Evolutionary conservation across 768 basidiomycete genomes (phyloP).

Genomic region (Calocybe gangraenosa): DNA sequence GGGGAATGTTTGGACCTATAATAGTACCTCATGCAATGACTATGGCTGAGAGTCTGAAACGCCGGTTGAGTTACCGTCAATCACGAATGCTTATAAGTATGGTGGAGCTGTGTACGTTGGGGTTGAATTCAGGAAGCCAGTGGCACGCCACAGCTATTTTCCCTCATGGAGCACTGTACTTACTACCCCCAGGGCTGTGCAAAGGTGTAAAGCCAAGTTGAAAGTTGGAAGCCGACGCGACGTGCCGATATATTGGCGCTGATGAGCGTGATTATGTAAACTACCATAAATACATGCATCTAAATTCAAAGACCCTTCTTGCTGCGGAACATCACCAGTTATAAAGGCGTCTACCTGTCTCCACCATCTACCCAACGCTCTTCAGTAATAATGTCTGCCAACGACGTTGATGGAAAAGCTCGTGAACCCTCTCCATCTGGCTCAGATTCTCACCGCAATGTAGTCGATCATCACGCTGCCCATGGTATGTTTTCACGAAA

Average conservation of each 20-base stretch:
- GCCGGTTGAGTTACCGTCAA: too few relatives aligned
- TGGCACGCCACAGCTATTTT: neutral
- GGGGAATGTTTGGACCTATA: too few relatives aligned
- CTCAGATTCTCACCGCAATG: constrained; percentile 46
- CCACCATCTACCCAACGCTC: neutral
- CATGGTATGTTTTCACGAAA: constrained; percentile 53
- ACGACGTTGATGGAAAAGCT: constrained; percentile 47
- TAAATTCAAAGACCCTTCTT: neutral
- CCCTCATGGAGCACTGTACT: neutral
- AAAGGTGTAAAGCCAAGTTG: too few relatives aligned
- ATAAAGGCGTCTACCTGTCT: constrained; percentile 9
- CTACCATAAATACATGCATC: too few relatives aligned
- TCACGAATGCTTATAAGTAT: too few relatives aligned
- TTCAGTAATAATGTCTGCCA: constrained; percentile 17
- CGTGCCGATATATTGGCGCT: too few relatives aligned
- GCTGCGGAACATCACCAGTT: constrained; percentile 7
- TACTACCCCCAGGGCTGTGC: neutral
- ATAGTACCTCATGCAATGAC: too few relatives aligned
- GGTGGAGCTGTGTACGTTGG: too few relatives aligned
- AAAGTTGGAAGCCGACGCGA: too few relatives aligned
- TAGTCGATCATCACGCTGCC: constrained; percentile 69
- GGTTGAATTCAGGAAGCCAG: neutral
- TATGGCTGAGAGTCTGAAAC: too few relatives aligned
- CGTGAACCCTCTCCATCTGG: constrained; percentile 41
- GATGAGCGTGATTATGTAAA: too few relatives aligned